Conservation (phyloP, 2,329 filamentous ascomycete genomes). For the Penicillium frequentans region DNA sequence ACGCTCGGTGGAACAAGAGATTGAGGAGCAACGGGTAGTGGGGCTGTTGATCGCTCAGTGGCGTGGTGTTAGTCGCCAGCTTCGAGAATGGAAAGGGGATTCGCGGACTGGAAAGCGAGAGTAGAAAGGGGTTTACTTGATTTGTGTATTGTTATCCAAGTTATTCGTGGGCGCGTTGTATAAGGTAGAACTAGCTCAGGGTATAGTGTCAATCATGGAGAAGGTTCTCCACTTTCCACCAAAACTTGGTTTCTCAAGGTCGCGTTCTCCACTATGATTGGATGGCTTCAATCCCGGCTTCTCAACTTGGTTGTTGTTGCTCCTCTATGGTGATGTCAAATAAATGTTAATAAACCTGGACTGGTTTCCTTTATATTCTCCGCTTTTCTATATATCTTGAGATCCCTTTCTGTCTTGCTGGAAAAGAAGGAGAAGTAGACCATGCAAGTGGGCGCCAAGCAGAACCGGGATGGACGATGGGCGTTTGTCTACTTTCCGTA, state of each 20-base stretch:
- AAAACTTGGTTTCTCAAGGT: neutral
- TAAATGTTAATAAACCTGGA: too few species aligned
- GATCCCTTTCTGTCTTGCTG: neutral
- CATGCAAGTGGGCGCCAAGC: neutral
- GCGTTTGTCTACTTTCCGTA: constrained; percentile 4
- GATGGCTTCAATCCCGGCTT: constrained; percentile 17
- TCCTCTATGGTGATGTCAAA: neutral
- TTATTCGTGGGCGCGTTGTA: neutral
- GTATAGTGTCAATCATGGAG: too few species aligned
- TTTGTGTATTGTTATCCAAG: neutral
- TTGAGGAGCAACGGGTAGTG: constrained; percentile 31
- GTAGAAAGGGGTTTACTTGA: neutral
- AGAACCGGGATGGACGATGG: neutral
- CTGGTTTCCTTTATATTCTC: neutral
- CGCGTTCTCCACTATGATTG: constrained; percentile 7
- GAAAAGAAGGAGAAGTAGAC: neutral
- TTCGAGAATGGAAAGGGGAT: constrained; percentile 11
- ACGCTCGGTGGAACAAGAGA: constrained; percentile 23
- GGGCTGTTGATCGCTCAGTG: constrained; percentile 37
- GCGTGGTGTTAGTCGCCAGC: constrained; percentile 34
- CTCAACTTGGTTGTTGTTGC: neutral
- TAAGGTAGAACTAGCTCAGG: neutral
- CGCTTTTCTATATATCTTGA: neutral
- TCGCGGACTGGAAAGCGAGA: neutral
- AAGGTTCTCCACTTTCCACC: neutral